Conservation (phyloP, 2,329 filamentous ascomycete species). For the Triangularia setosa region DNA sequence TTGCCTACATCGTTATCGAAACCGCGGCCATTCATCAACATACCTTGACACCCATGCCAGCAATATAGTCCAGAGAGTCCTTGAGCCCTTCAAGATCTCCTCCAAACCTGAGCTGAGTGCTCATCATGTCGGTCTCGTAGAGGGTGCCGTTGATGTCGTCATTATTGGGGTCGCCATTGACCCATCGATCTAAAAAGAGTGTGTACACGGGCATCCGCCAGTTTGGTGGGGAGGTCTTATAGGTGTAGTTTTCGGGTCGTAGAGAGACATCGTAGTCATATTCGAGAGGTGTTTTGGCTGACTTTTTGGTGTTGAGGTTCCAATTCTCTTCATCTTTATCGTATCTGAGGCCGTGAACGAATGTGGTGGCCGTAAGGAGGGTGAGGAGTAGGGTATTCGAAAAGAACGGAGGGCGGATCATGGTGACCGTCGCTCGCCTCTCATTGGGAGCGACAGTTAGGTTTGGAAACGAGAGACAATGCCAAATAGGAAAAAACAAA, state of each 20-base stretch:
- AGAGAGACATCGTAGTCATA: conserved; percentile 58
- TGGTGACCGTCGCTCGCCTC: conserved; percentile 28
- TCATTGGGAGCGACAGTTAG: conserved; percentile 26
- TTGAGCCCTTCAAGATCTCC: conserved; percentile 56
- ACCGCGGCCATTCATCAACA: neutral
- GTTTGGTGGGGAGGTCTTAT: conserved; percentile 52
- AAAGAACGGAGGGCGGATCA: conserved; percentile 28
- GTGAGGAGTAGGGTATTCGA: conserved; percentile 23
- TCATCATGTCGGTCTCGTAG: conserved; percentile 58
- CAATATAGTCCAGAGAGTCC: conserved; percentile 60
- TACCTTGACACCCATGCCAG: conserved; percentile 58
- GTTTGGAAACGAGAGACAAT: conserved; percentile 22
- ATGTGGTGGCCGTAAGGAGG: conserved; percentile 25
- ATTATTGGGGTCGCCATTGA: conserved; percentile 61
- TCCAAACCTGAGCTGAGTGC: conserved; percentile 60
- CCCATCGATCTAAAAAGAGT: conserved; percentile 59
- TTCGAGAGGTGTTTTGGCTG: conserved; percentile 51
- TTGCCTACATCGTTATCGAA: neutral
- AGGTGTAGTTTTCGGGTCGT: conserved; percentile 44
- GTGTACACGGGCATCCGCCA: conserved; percentile 66
- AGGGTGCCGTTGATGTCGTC: conserved; percentile 58
- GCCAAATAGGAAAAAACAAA: neutral
- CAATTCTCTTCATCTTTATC: conserved; percentile 39
- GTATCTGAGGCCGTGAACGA: conserved; percentile 31
- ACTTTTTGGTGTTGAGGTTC: conserved; percentile 59